Evolutionary conservation across 2,329 filamentous ascomycete genomes (phyloP).

Genomic region (Penicillium hesseltinei): DNA sequence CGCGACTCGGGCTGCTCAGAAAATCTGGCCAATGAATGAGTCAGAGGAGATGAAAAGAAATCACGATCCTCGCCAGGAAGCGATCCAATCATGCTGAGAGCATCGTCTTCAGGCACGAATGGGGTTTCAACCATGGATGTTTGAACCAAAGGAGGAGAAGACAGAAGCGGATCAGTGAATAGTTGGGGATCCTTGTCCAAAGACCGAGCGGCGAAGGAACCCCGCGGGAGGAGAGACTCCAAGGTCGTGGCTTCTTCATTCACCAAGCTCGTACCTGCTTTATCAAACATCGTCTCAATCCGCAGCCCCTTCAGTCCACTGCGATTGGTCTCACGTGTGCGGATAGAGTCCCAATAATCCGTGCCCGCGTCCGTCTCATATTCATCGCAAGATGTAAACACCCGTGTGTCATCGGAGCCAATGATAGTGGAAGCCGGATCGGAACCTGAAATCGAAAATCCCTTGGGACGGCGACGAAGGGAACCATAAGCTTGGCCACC

Average conservation of each 20-base stretch:
- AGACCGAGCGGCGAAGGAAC: constrained; percentile 39
- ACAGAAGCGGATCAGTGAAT: constrained; percentile 17
- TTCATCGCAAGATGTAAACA: constrained; percentile 58
- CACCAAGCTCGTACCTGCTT: constrained; percentile 41
- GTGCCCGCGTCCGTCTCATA: constrained; percentile 62
- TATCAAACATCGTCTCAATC: constrained; percentile 64
- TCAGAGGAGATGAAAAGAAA: constrained; percentile 6
- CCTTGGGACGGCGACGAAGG: constrained; percentile 45
- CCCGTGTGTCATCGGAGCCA: constrained; percentile 60
- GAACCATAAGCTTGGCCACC: constrained; percentile 22
- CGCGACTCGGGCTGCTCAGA: background rate
- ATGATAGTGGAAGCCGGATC: constrained; percentile 60
- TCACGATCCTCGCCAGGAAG: constrained; percentile 26
- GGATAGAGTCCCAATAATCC: constrained; percentile 63
- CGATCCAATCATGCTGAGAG: constrained; percentile 29
- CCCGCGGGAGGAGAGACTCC: constrained; percentile 50
- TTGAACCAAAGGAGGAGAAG: constrained; percentile 13
- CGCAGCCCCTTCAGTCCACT: constrained; percentile 54
- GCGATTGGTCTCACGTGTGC: constrained; percentile 57
- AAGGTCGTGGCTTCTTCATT: constrained; percentile 47
- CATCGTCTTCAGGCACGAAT: constrained; percentile 27
- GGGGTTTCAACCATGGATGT: constrained; percentile 17
- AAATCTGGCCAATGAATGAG: constrained; percentile 9
- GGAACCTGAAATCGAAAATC: constrained; percentile 57
- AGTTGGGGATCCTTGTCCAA: constrained; percentile 22